phyloP scores from a whole-genome alignment of 2,329 filamentous ascomycete genomes.

The Trichoderma simmonsii region DNA sequence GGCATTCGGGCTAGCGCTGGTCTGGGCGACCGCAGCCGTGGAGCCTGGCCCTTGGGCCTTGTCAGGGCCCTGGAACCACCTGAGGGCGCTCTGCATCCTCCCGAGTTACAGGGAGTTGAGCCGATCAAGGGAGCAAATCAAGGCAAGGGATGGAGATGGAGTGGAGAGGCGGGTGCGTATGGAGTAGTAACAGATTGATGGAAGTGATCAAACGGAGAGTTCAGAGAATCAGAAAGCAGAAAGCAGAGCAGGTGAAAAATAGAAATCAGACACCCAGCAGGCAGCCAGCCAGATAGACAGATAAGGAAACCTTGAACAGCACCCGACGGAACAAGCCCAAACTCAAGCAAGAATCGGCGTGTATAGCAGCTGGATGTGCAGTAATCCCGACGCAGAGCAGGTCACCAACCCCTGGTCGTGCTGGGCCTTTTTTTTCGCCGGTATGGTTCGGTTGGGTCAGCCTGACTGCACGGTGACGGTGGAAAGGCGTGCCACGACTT shows the following conservation, averaged over 20 bases:
- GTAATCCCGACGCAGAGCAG: background rate
- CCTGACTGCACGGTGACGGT: constrained; percentile 9
- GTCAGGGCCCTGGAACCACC: constrained; percentile 31
- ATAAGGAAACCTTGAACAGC: background rate
- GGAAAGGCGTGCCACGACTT: background rate
- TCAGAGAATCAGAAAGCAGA: background rate
- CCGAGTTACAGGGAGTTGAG: background rate
- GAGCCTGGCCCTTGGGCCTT: constrained; percentile 15
- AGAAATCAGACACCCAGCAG: background rate
- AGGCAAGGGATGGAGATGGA: background rate
- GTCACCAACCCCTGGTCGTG: background rate
- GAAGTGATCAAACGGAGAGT: background rate
- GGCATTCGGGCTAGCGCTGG: constrained; percentile 13
- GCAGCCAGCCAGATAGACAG: background rate
- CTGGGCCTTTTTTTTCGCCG: background rate
- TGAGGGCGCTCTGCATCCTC: constrained; percentile 26
- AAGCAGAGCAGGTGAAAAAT: background rate
- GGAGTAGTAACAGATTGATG: background rate
- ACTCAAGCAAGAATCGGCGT: background rate
- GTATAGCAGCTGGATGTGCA: background rate
- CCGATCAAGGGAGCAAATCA: background rate
- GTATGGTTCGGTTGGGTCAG: background rate
- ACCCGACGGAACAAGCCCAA: background rate
- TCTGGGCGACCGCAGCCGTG: constrained; percentile 1
- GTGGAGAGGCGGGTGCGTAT: background rate